Evolutionary conservation across 495 filamentous ascomycete genomes (phyloP), one percentile per base, ranked within the genome.

Genomic region (Penicillium steckii): DNA sequence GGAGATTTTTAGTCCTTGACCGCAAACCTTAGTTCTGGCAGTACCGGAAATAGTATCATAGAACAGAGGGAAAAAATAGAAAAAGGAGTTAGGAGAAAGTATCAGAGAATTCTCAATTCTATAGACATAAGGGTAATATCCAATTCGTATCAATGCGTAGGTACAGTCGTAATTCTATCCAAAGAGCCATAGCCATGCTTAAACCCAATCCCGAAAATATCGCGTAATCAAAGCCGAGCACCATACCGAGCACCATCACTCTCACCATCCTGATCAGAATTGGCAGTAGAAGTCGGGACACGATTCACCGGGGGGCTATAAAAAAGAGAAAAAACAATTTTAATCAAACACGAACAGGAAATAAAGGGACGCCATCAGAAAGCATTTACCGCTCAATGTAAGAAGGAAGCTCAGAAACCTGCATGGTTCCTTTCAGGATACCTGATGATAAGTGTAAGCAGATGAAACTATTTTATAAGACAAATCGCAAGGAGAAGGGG

Each of bases 361-460:
- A 8, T 24, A 57, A 67, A 46, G 53, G 49, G 42, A 35, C 38
- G 41, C 32, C 30, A 17, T 37, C 50, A 44, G 48, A 50, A 38
- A 50, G 47, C 41, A 61, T 67, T 72, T 73, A 74, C 69, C 69
- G 66, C 69, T 75, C 73, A 57, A 76, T 72, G 50, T 67, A 66
- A 29, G 63, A 64, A 59, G 74, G 74, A 55, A 77, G 70, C 15
- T 73, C 70, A 21, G 65, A 63, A 6, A 76, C 70, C 22, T 64
- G 63, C 72, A 77, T 74, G 4, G 41, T 66, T 43, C 73, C 74
- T 41, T 71, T 44, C 26, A 77, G 61, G 45, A 77, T 66, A 17
- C 66, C 74, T 77, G 19, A 9, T 19, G 1, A 41, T 22, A 22
- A 19, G 10, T 15, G 33, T 37, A 4, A 37, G 33, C 8, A 37